phyloP scores from a whole-genome alignment of 2,329 filamentous ascomycete genomes.

The Verticillium dahliae region DNA sequence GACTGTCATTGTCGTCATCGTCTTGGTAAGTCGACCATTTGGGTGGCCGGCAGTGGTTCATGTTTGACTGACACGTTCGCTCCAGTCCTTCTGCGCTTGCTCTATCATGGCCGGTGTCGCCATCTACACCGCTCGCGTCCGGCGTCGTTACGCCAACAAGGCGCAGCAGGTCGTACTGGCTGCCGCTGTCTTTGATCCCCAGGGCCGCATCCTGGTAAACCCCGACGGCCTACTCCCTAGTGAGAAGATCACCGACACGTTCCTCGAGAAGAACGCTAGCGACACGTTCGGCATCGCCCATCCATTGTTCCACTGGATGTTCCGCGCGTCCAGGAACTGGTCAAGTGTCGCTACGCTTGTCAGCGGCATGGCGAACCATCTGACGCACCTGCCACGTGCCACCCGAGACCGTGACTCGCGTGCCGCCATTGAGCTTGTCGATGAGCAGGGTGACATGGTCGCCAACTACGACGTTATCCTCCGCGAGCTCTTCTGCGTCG shows the following conservation, averaged over 20 bases:
- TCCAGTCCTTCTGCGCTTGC: conserved; percentile 55
- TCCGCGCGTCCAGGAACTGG: conserved; percentile 76
- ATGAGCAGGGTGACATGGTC: conserved; percentile 50
- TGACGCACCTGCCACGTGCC: conserved; percentile 42
- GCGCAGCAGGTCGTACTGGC: conserved; percentile 55
- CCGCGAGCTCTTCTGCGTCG: conserved; percentile 76
- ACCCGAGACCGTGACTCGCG: conserved; percentile 31
- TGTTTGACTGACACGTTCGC: background rate
- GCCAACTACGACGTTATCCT: conserved; percentile 71
- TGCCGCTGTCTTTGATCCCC: conserved; percentile 60
- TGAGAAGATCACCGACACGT: conserved; percentile 73
- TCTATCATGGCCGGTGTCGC: conserved; percentile 50
- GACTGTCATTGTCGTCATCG: conserved; percentile 68
- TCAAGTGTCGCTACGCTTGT: conserved; percentile 59
- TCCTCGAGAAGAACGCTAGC: conserved; percentile 57
- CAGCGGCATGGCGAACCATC: conserved; percentile 64
- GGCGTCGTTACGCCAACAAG: conserved; percentile 46
- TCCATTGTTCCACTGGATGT: conserved; percentile 82
- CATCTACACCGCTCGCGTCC: conserved; percentile 45
- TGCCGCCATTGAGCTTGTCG: conserved; percentile 35
- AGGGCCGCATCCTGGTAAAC: conserved; percentile 62
- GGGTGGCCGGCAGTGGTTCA: too few species aligned
- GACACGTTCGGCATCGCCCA: conserved; percentile 73
- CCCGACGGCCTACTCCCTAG: conserved; percentile 63
- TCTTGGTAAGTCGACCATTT: conserved; percentile 45